phyloP scores from a whole-genome alignment of 345 rosid species.

The Eucalyptus fibrosa region DNA sequence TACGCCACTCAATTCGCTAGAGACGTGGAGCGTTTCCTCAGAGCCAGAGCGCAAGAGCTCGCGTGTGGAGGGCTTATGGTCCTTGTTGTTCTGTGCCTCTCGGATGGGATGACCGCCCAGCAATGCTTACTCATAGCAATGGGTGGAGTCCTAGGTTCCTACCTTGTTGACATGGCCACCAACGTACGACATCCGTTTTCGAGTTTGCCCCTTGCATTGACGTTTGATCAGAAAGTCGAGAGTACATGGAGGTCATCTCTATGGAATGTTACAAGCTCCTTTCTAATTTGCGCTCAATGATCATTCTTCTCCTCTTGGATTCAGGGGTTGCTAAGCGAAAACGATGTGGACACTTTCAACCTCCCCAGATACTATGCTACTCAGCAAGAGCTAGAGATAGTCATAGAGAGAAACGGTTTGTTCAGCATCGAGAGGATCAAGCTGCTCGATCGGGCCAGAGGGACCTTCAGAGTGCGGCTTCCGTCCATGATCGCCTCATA shows the following conservation, averaged over 20 bases:
- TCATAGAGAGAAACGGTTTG: background rate
- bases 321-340: slow-evolving; percentile 13
- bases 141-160: slow-evolving; percentile 2
- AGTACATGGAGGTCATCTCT: background rate
- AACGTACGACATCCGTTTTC: background rate
- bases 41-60: slow-evolving; percentile 23
- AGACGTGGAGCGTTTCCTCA: slow-evolving; percentile 22
- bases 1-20: slow-evolving; percentile 18
- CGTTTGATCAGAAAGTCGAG: background rate
- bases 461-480: background rate
- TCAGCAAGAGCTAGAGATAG: background rate
- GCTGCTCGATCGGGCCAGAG: background rate
- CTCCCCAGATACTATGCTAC: slow-evolving; percentile 5
- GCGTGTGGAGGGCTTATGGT: slow-evolving; percentile 17
- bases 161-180: slow-evolving; percentile 18
- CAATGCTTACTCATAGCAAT: slow-evolving; percentile 5
- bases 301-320: background rate
- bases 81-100: slow-evolving; percentile 10
- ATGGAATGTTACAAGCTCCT: background rate
- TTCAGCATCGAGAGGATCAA: slow-evolving; percentile 6
- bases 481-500: background rate
- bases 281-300: background rate
- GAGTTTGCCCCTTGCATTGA: background rate
- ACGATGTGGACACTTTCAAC: slow-evolving; percentile 13
- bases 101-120: slow-evolving; percentile 4